Evolutionary conservation across 306 rosid species (phyloP), one percentile per base, ranked within the genome.

Genomic region (Parietaria judaica): DNA sequence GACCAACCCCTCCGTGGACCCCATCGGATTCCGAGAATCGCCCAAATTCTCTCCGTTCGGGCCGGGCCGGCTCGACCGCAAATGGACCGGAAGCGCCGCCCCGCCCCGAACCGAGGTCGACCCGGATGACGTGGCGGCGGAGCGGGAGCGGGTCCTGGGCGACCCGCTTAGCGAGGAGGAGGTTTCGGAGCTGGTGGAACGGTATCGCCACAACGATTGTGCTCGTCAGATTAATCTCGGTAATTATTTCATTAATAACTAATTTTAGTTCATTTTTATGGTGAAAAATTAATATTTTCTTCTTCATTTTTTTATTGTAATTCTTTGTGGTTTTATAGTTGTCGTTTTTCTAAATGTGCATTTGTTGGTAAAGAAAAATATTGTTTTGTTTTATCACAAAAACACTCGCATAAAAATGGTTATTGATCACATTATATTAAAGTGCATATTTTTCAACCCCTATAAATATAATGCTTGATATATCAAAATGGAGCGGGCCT

Each of bases 11-110:
- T 75, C 85, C 7, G 58, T 72, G 1, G 60, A 63, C 14, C 96
- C 95, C 34, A 77, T 85, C 31, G 77, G 95, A 16, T 85, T 72
- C 78, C 85, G 98, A n/a, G 95, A 92, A 79, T 84, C 98, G 3
- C 92, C 95, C 2, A 92, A 78, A 54, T 88, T 92, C 75, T 92
- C 96, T 6, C 96, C 96, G 0, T 92, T 88, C 8, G 94, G 97
- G 0, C 98, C 98, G 8, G 89, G 84, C 7, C 82, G 90, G 9
- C 84, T 88, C 9, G 94, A 88, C 69, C 75, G 95, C 44, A 74
- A 66, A 50, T 92, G 96, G 95, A 88, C 86, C 0, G 90, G 96
- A 0, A 78, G 79, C 6, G 72, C 74, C n/a, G 92, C 96, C 3
- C 90, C 79, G 37, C 71, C 75, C 66, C 77, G 56, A 9, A 13